phyloP scores from a whole-genome alignment of 1,139 yeast species.

The Sugiyamaella xylanicola region DNA sequence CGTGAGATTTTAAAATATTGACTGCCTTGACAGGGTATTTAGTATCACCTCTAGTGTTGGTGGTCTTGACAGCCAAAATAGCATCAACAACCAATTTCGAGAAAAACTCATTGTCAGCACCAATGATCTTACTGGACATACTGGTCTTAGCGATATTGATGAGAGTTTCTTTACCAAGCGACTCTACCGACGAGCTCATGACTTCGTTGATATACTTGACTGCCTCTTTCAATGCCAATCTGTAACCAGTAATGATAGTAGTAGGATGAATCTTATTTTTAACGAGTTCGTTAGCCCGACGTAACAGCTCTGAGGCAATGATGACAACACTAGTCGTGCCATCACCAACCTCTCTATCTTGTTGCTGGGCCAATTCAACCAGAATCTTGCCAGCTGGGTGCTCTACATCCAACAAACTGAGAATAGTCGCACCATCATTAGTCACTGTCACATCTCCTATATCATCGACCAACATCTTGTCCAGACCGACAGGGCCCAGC shows the following conservation, averaged over 20 bases:
- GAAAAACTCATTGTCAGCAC: conserved; percentile 92
- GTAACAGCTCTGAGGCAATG: conserved; percentile 88
- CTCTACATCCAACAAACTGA: conserved; percentile 88
- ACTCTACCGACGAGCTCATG: conserved; percentile 76
- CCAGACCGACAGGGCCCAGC: conserved; percentile 96
- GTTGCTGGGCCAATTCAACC: conserved; percentile 97
- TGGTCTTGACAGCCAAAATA: conserved; percentile 90
- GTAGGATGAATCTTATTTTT: conserved; percentile 96
- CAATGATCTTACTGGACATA: conserved; percentile 96
- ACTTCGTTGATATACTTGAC: conserved; percentile 84
- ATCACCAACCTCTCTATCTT: conserved; percentile 98
- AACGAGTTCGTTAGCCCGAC: conserved; percentile 92
- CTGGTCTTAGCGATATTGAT: conserved; percentile 93
- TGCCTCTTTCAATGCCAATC: conserved; percentile 92
- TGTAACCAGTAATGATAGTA: conserved; percentile 93
- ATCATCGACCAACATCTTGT: conserved; percentile 98
- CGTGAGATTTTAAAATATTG: conserved; percentile 93
- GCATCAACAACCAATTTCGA: conserved; percentile 92
- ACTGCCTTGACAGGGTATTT: conserved; percentile 98
- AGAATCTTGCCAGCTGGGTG: conserved; percentile 98
- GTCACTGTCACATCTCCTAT: conserved; percentile 99
- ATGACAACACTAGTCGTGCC: conserved; percentile 92
- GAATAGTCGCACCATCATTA: conserved; percentile 97
- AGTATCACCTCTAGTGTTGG: conserved; percentile 81
- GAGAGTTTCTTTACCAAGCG: conserved; percentile 73